Percentiles rank a stretch among this genome's conserved stretches.
These are phyloP conservation scores for Penicillium manginii DNA, from an alignment of 495 filamentous ascomycete genomes.

Conservation along the genomic window DNA sequence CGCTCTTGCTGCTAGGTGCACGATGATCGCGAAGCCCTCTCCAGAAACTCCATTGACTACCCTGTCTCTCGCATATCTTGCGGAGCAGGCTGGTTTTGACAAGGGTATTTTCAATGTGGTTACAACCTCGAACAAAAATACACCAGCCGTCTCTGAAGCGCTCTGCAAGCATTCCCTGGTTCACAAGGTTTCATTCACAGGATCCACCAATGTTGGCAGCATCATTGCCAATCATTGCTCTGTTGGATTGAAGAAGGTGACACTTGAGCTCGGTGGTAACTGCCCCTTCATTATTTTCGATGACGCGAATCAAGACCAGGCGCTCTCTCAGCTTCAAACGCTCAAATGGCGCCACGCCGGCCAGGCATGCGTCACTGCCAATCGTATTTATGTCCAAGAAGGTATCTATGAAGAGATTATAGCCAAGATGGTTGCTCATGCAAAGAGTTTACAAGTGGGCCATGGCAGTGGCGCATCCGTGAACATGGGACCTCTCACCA, in stretches of 20 bases:
- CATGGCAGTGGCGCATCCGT: conserved; percentile 1
- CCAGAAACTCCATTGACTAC: conserved; percentile 59
- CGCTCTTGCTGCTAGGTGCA: conserved; percentile 66
- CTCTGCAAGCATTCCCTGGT: conserved; percentile 59
- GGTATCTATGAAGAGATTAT: conserved; percentile 11
- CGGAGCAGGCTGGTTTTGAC: conserved; percentile 60
- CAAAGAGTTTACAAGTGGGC: conserved; percentile 10
- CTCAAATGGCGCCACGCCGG: conserved; percentile 59
- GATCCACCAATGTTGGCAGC: conserved; percentile 29
- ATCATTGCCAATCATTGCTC: conserved; percentile 34
- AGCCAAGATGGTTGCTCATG: background rate
- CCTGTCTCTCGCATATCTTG: conserved; percentile 58
- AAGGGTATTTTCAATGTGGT: conserved; percentile 63
- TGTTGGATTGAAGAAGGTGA: conserved; percentile 52
- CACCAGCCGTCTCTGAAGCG: conserved; percentile 55
- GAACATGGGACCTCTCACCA: conserved; percentile 13
- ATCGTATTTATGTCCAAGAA: conserved; percentile 62
- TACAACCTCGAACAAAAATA: conserved; percentile 57
- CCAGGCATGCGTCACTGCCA: conserved; percentile 66
- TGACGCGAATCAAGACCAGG: conserved; percentile 61
- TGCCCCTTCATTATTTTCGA: conserved; percentile 69
- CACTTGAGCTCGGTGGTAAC: conserved; percentile 69
- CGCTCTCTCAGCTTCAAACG: conserved; percentile 50
- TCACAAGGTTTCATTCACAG: conserved; percentile 69
- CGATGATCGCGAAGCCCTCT: conserved; percentile 49